Evolutionary conservation across 2,329 filamentous ascomycete species (phyloP).

Genomic region (Hypoxylon rubiginosum): DNA sequence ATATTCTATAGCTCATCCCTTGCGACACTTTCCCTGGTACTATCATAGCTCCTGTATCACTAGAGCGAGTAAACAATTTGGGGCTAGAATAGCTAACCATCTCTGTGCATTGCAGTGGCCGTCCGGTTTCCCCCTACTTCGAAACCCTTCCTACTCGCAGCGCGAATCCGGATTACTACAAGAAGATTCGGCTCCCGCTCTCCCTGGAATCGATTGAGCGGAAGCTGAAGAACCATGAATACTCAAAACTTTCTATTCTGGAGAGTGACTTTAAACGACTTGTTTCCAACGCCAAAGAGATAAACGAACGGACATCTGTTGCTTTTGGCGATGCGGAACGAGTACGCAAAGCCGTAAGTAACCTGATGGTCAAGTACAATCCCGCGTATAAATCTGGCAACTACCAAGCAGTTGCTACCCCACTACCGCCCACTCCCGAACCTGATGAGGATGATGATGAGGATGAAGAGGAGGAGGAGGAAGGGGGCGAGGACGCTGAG

Average conservation of each 20-base stretch:
- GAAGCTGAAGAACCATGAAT: slow-evolving; percentile 77
- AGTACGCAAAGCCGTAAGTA: slow-evolving; percentile 86
- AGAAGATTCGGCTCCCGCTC: slow-evolving; percentile 81
- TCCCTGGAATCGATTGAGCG: slow-evolving; percentile 82
- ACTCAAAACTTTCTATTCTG: slow-evolving; percentile 77
- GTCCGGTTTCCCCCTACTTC: slow-evolving; percentile 80
- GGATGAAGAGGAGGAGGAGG: slow-evolving; percentile 41
- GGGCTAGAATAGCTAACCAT: slow-evolving; percentile 43
- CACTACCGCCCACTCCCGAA: slow-evolving; percentile 67
- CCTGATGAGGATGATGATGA: slow-evolving; percentile 59
- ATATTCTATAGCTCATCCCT: not conserved
- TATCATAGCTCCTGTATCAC: slow-evolving; percentile 1
- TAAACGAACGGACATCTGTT: slow-evolving; percentile 78
- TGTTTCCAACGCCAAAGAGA: slow-evolving; percentile 88
- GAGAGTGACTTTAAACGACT: slow-evolving; percentile 91
- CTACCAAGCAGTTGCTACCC: slow-evolving; percentile 81
- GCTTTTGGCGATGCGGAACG: slow-evolving; percentile 88
- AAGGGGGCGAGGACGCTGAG: slow-evolving; percentile 38
- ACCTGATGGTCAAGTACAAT: slow-evolving; percentile 89
- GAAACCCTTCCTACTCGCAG: slow-evolving; percentile 76
- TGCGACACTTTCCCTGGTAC: not conserved
- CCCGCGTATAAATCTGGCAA: slow-evolving; percentile 79
- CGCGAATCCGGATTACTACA: slow-evolving; percentile 81
- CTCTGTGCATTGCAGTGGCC: slow-evolving; percentile 67
- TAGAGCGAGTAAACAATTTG: slow-evolving; percentile 2